Evolutionary conservation across 2,329 filamentous ascomycete genomes (phyloP).

Genomic region (Lizonia empirigonia): DNA sequence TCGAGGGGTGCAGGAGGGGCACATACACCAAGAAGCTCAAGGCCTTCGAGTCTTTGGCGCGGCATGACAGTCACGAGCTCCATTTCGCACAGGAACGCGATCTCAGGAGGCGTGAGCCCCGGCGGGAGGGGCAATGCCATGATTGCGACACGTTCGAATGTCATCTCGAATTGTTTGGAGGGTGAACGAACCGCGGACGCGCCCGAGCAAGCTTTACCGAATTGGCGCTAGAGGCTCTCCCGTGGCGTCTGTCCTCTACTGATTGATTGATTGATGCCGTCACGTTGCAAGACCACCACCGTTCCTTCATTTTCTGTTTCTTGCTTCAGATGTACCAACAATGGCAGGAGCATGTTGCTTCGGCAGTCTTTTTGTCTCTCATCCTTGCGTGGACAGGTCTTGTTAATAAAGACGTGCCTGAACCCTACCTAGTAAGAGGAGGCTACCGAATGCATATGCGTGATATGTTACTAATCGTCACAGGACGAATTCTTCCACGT

Average conservation of each 20-base stretch:
- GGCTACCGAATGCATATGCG: slow-evolving; percentile 8
- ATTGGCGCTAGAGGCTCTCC: slow-evolving; percentile 27
- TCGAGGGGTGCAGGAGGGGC: slow-evolving; percentile 41
- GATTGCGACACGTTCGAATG: slow-evolving; percentile 34
- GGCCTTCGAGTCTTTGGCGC: slow-evolving; percentile 83
- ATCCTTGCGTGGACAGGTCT: slow-evolving; percentile 35
- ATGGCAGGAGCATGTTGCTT: slow-evolving; percentile 36
- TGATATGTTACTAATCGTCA: slow-evolving; percentile 3
- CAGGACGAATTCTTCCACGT: slow-evolving; percentile 90
- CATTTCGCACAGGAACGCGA: slow-evolving; percentile 96
- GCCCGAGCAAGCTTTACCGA: slow-evolving; percentile 22
- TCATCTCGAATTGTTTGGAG: slow-evolving; percentile 12
- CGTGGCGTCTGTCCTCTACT: slow-evolving; percentile 19
- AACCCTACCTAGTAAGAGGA: slow-evolving; percentile 62
- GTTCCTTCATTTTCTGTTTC: not conserved
- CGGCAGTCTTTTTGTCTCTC: slow-evolving; percentile 28
- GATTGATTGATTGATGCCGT: slow-evolving; percentile 7
- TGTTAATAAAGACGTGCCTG: slow-evolving; percentile 58
- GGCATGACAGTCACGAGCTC: slow-evolving; percentile 92
- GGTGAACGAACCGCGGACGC: slow-evolving; percentile 18
- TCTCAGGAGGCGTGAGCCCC: slow-evolving; percentile 81
- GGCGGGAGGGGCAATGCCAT: slow-evolving; percentile 68
- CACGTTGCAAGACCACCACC: slow-evolving; percentile 4
- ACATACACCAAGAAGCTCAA: slow-evolving; percentile 84
- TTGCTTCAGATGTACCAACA: slow-evolving; percentile 3